Conservation (phyloP, 441 rosid genomes). For the Theobroma grandiflorum region DNA sequence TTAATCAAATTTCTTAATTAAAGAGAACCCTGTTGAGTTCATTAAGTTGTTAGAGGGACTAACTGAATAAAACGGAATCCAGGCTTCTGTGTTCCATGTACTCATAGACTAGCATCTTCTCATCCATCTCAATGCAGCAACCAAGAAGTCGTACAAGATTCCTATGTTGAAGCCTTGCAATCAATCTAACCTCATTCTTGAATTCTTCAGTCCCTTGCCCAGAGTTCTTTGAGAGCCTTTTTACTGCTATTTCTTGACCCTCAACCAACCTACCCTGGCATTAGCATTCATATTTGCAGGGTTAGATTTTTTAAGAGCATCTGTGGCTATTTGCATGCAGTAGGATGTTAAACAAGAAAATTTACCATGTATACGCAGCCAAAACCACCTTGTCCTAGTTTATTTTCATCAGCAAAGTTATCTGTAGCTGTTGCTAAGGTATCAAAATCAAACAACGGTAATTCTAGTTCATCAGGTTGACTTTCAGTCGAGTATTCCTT, state of each 20-base stretch:
- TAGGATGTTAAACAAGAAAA: too few species aligned
- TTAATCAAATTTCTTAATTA: neutral
- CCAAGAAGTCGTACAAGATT: constrained; percentile 65
- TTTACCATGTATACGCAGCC: constrained; percentile 85
- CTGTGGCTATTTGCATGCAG: neutral
- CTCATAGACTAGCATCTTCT: constrained; percentile 61
- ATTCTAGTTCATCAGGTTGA: constrained; percentile 61
- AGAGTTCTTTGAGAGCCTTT: constrained; percentile 60
- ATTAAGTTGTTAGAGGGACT: constrained; percentile 15
- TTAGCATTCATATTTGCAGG: constrained; percentile 14
- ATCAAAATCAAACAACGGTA: constrained; percentile 67
- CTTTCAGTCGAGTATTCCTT: constrained; percentile 57
- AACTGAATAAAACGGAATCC: constrained; percentile 59
- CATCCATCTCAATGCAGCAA: constrained; percentile 56
- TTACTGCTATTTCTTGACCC: constrained; percentile 60
- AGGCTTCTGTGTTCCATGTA: constrained; percentile 62
- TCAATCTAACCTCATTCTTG: constrained; percentile 62
- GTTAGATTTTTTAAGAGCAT: neutral
- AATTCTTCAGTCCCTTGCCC: constrained; percentile 68
- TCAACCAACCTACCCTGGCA: constrained; percentile 66
- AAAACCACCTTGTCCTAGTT: constrained; percentile 83
- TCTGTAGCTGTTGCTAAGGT: constrained; percentile 59
- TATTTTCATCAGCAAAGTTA: constrained; percentile 58
- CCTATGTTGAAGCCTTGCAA: constrained; percentile 66
- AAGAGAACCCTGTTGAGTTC: neutral